Conservation (phyloP, 2,329 filamentous ascomycete species). For the Diaporthe citriasiana region DNA sequence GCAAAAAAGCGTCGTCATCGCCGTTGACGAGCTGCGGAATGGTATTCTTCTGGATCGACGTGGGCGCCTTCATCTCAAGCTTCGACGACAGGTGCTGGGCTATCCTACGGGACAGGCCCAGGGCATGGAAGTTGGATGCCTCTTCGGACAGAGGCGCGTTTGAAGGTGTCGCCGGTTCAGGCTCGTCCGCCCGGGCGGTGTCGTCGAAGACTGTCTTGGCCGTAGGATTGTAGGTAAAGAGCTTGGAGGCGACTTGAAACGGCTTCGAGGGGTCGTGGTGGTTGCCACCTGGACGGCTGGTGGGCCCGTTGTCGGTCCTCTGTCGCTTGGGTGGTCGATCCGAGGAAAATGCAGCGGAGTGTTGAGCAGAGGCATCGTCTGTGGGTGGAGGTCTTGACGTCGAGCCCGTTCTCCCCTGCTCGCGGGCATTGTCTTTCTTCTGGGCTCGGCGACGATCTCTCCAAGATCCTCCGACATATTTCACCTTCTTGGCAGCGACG, state of each 20-base stretch:
- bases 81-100: slow-evolving; percentile 88
- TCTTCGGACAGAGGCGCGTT: slow-evolving; percentile 92
- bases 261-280: slow-evolving; percentile 47
- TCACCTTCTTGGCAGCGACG: slow-evolving; percentile 30
- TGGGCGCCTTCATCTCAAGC: slow-evolving; percentile 90
- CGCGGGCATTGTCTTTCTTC: slow-evolving; percentile 39
- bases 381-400: slow-evolving; percentile 23
- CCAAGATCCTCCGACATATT: slow-evolving; percentile 41
- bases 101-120: slow-evolving; percentile 85
- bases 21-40: slow-evolving; percentile 84
- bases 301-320: slow-evolving; percentile 48
- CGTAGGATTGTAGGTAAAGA: slow-evolving; percentile 91
- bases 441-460: slow-evolving; percentile 39
- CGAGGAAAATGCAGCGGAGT: slow-evolving; percentile 57
- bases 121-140: slow-evolving; percentile 85
- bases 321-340: slow-evolving; percentile 48
- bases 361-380: slow-evolving; percentile 1
- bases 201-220: slow-evolving; percentile 74
- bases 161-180: slow-evolving; percentile 78
- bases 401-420: slow-evolving; percentile 16
- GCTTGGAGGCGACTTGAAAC: slow-evolving; percentile 82
- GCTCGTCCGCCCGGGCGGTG: slow-evolving; percentile 56
- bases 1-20: slow-evolving; percentile 93
- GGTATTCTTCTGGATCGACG: slow-evolving; percentile 92
- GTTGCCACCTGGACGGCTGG: slow-evolving; percentile 48